Conservation (phyloP, 441 rosid genomes). For the Sinapis alba region DNA sequence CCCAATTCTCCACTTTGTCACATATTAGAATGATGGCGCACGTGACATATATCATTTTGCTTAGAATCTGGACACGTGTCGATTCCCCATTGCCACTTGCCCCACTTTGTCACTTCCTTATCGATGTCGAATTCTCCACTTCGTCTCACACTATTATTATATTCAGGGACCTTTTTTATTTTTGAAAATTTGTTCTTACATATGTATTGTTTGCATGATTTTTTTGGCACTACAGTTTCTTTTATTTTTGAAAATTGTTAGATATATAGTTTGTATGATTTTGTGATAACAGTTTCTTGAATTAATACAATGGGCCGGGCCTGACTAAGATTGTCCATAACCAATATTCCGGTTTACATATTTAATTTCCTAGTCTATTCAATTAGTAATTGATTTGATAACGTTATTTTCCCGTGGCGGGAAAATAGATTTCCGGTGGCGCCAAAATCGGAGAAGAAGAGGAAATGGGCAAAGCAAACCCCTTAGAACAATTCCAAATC, state of each 20-base stretch:
- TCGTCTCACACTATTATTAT: not conserved
- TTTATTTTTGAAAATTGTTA: no score
- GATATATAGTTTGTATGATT: not conserved
- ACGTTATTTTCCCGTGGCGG: not conserved
- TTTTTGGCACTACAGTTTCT: no score
- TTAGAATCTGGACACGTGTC: constrained; percentile 33
- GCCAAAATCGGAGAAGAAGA: constrained; percentile 30
- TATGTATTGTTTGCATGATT: no score
- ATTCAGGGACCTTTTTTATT: not conserved
- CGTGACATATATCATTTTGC: constrained; percentile 18
- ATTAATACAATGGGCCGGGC: not conserved
- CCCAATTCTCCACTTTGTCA: not conserved
- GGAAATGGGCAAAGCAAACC: not conserved
- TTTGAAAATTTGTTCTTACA: not conserved
- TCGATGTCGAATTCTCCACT: constrained; percentile 26
- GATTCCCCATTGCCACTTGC: constrained; percentile 39
- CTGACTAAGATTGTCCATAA: not conserved
- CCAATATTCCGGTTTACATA: not conserved
- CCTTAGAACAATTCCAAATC: not conserved
- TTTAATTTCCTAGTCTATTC: not conserved
- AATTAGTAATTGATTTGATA: not conserved
- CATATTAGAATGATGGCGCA: constrained; percentile 25
- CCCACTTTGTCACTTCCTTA: constrained; percentile 28
- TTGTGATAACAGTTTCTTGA: not conserved
- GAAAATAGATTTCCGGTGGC: constrained; percentile 7